Conservation (phyloP, 208 protist genomes). For the Trypanosoma platydactyli region DNA sequence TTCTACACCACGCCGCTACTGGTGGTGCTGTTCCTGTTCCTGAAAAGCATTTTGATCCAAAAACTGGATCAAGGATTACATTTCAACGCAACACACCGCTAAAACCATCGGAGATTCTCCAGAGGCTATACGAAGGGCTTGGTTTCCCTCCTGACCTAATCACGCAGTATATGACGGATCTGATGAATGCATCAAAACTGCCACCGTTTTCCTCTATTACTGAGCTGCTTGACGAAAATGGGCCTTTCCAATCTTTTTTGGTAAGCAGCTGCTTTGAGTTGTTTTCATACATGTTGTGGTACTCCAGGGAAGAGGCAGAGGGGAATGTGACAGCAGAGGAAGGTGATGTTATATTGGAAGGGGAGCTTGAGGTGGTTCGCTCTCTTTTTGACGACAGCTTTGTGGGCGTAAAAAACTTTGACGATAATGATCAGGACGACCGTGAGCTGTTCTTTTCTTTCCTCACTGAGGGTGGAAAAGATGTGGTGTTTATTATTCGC, state of each 20-base stretch:
- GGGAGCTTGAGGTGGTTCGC: slow-evolving; percentile 67
- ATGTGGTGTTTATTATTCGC: slow-evolving; percentile 58
- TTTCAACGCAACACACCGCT: slow-evolving; percentile 81
- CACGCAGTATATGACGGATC: slow-evolving; percentile 76
- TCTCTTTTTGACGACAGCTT: slow-evolving; percentile 73
- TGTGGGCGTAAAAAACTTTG: slow-evolving; percentile 54
- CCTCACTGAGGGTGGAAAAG: slow-evolving; percentile 42
- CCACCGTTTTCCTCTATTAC: slow-evolving; percentile 58
- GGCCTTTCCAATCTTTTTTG: slow-evolving; percentile 75
- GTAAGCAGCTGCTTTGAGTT: slow-evolving; percentile 80
- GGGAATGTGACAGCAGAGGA: slow-evolving; percentile 39
- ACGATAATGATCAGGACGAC: slow-evolving; percentile 54
- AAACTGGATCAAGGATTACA: slow-evolving; percentile 50
- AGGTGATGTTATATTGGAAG: slow-evolving; percentile 56
- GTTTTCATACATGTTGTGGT: slow-evolving; percentile 84
- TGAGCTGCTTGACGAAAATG: slow-evolving; percentile 62
- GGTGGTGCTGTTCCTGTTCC: slow-evolving; percentile 79
- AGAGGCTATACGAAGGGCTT: slow-evolving; percentile 78
- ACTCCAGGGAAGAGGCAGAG: slow-evolving; percentile 46
- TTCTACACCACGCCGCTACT: slow-evolving; percentile 84
- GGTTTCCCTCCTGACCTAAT: slow-evolving; percentile 85
- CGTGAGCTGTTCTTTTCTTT: slow-evolving; percentile 74
- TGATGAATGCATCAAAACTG: slow-evolving; percentile 42
- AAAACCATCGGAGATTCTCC: slow-evolving; percentile 69
- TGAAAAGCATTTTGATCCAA: slow-evolving; percentile 84